Conservation (phyloP, 257 asterid species). For the Solanum appendiculatum region DNA sequence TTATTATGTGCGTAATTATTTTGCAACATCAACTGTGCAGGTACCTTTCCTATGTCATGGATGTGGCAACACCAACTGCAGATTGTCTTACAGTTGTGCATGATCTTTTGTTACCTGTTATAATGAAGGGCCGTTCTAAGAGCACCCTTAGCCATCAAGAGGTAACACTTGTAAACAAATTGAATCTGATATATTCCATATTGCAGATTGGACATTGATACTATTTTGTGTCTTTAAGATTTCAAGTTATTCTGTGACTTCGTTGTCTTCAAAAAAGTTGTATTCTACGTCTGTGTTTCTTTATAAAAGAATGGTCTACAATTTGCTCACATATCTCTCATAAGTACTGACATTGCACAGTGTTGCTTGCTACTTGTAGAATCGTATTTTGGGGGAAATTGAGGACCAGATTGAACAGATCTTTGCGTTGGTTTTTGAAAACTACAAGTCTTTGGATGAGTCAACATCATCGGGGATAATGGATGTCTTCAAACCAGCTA, state of each 20-base stretch:
- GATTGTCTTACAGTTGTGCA: conserved; percentile 33
- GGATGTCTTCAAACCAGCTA: conserved; percentile 38
- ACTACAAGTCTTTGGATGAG: conserved; percentile 44
- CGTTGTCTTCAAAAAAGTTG: background rate
- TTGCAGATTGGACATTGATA: background rate
- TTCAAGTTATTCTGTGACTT: background rate
- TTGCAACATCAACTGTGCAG: conserved; percentile 14
- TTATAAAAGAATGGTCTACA: background rate
- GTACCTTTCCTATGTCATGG: conserved; percentile 51
- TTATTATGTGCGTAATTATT: background rate
- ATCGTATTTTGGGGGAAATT: conserved; percentile 41
- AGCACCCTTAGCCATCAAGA: conserved; percentile 44
- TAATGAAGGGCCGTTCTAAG: conserved; percentile 35
- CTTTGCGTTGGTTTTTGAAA: conserved; percentile 37
- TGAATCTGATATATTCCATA: background rate
- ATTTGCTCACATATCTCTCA: background rate
- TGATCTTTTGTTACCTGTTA: conserved; percentile 28
- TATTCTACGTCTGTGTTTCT: background rate
- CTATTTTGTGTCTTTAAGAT: background rate
- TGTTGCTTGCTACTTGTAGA: conserved; percentile 20
- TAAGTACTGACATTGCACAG: background rate
- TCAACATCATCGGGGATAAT: conserved; percentile 32
- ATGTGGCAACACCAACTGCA: conserved; percentile 52
- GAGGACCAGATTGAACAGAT: conserved; percentile 45
- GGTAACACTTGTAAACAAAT: conserved; percentile 13